phyloP scores from a whole-genome alignment of 192 early-diverging fungal species.

The Coemansia javaensis region DNA sequence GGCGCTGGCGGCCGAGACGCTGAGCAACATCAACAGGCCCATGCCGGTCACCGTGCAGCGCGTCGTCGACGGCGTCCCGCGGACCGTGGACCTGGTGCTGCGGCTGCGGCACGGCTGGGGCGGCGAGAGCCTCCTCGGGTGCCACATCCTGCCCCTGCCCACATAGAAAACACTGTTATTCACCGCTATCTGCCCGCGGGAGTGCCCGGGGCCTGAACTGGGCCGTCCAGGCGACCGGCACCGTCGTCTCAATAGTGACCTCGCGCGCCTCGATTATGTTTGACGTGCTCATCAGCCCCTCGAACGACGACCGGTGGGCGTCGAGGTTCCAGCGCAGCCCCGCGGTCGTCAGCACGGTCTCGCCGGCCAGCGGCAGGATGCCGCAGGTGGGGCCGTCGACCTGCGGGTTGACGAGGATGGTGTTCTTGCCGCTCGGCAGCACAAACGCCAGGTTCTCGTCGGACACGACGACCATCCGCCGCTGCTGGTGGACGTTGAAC shows the following conservation, averaged over 20 bases:
- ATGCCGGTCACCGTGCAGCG: slow-evolving; percentile 22
- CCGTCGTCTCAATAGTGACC: slow-evolving; percentile 63
- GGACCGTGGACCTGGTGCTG: slow-evolving; percentile 8
- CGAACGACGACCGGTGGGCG: slow-evolving; percentile 56
- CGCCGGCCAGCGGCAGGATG: slow-evolving; percentile 69
- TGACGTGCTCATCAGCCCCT: slow-evolving; percentile 78
- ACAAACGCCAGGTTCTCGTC: slow-evolving; percentile 66
- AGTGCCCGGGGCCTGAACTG: slow-evolving; percentile 51
- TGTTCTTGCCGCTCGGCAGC: slow-evolving; percentile 61
- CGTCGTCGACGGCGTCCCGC: slow-evolving; percentile 25
- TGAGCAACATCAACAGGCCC: slow-evolving; percentile 16
- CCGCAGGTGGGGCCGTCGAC: slow-evolving; percentile 87
- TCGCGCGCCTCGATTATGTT: slow-evolving; percentile 62
- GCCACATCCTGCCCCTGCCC: slow-evolving; percentile 29
- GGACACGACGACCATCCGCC: slow-evolving; percentile 62
- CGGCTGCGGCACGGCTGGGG: slow-evolving; percentile 37
- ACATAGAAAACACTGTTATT: background rate
- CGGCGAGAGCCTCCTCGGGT: slow-evolving; percentile 42
- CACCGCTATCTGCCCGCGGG: background rate
- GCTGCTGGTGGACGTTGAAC: slow-evolving; percentile 54
- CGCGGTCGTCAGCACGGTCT: slow-evolving; percentile 58
- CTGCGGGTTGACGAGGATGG: slow-evolving; percentile 55
- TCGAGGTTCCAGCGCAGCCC: slow-evolving; percentile 82
- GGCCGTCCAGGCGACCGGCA: slow-evolving; percentile 76
- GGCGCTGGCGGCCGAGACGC: slow-evolving; percentile 10